Conservation (phyloP, 345 rosid genomes). For the Melastoma malabathricum region DNA sequence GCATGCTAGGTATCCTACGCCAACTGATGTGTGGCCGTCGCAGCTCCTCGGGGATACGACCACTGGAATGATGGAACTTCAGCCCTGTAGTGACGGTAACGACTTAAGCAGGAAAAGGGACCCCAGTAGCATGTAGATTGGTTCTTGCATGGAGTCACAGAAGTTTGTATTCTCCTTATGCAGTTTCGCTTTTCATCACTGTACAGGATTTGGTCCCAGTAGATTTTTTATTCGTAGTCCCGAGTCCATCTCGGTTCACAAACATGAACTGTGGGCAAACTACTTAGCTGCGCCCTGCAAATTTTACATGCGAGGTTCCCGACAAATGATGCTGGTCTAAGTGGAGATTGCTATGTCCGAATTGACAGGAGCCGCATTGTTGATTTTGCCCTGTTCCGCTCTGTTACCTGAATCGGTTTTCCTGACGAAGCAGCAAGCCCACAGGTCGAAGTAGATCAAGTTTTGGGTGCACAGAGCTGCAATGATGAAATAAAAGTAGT, state of each 20-base stretch:
- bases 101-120: constrained; percentile 12
- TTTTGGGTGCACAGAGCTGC: constrained; percentile 30
- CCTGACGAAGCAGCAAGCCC: constrained; percentile 21
- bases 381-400: constrained; percentile 1
- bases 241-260: too few relatives aligned
- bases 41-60: constrained; percentile 44
- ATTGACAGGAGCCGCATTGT: neutral
- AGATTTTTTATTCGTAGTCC: too few relatives aligned
- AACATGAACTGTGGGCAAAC: too few relatives aligned
- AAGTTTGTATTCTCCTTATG: neutral
- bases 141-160: neutral
- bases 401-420: neutral
- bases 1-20: constrained; percentile 68
- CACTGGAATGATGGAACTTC: constrained; percentile 13
- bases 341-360: too few relatives aligned
- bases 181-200: neutral
- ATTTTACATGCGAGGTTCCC: neutral
- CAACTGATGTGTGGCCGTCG: constrained; percentile 73
- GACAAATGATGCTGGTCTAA: too few relatives aligned
- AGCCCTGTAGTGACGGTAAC: constrained; percentile 4
- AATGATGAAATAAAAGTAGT: constrained; percentile 33
- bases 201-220: too few relatives aligned
- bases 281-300: too few relatives aligned
- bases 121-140: constrained; percentile 8
- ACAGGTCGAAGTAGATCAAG: constrained; percentile 39